phyloP scores from a whole-genome alignment of 2,329 filamentous ascomycete genomes.

The Tolypocladium paradoxum region DNA sequence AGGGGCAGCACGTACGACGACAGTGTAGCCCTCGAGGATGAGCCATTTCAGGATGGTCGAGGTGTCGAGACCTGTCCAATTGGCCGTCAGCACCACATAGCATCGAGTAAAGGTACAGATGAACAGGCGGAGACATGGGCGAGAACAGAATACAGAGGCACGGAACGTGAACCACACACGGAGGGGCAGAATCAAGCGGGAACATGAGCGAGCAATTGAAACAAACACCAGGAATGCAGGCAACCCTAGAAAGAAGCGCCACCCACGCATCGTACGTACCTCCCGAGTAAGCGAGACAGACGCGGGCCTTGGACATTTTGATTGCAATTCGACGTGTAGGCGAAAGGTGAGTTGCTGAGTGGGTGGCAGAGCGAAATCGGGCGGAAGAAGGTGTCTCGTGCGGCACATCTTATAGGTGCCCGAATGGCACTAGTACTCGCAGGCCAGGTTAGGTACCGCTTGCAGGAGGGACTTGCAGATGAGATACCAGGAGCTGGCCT shows the following conservation, averaged over 20 bases:
- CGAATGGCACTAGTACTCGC: too few relatives aligned
- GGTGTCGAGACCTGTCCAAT: slow-evolving; percentile 25
- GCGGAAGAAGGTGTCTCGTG: not conserved
- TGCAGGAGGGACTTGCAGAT: too few relatives aligned
- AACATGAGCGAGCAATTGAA: too few relatives aligned
- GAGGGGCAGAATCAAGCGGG: too few relatives aligned
- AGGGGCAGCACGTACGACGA: slow-evolving; percentile 5
- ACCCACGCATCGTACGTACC: not conserved
- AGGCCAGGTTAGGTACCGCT: too few relatives aligned
- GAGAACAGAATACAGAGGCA: too few relatives aligned
- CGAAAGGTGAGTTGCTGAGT: not conserved
- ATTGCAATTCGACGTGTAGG: not conserved
- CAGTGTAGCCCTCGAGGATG: slow-evolving; percentile 17
- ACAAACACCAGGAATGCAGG: too few relatives aligned
- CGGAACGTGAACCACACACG: too few relatives aligned
- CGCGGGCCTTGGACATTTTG: not conserved
- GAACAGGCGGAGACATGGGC: too few relatives aligned
- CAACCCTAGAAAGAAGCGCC: too few relatives aligned
- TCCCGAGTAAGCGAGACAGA: not conserved
- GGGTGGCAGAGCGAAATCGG: not conserved
- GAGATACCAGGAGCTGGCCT: too few relatives aligned
- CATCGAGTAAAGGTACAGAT: too few relatives aligned
- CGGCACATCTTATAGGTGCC: not conserved
- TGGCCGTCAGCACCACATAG: not conserved
- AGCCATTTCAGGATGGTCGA: slow-evolving; percentile 31